A percentile compares a stretch with the other conserved stretches of the same genome.
Evolutionary conservation across 2,329 filamentous ascomycete species (phyloP).

Genomic region (Tricladium varicosporioides): DNA sequence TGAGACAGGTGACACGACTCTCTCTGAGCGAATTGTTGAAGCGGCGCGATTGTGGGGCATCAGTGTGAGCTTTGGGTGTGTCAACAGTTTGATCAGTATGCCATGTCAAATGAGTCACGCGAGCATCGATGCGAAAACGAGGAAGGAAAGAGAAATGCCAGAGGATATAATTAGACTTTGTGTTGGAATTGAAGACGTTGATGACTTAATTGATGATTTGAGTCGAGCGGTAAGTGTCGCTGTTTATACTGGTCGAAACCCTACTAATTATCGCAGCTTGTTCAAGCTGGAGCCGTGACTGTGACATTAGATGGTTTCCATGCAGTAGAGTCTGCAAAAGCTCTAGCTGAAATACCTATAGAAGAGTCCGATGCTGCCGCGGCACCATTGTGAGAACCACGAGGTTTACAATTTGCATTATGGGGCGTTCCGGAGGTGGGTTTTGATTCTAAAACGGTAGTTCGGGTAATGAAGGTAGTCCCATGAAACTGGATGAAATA

Average conservation of each 20-base stretch:
- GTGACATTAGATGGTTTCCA: conserved; percentile 81
- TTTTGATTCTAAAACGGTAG: not conserved
- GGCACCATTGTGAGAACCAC: conserved; percentile 15
- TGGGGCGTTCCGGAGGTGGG: conserved; percentile 6
- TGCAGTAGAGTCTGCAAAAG: conserved; percentile 43
- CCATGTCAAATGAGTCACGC: conserved; percentile 99
- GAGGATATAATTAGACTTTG: conserved; percentile 96
- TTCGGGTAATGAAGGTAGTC: not conserved
- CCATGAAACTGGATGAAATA: not conserved
- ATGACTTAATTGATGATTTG: conserved; percentile 91
- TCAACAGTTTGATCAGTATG: conserved; percentile 99
- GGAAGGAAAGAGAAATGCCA: conserved; percentile 84
- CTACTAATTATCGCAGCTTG: conserved; percentile 56
- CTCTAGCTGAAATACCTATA: conserved; percentile 29
- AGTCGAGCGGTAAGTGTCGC: conserved; percentile 73
- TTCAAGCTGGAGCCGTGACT: conserved; percentile 89
- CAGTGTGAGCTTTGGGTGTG: conserved; percentile 95
- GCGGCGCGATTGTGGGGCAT: conserved; percentile 90
- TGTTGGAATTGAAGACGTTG: conserved; percentile 90
- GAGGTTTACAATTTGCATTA: conserved; percentile 11
- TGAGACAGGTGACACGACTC: conserved; percentile 80
- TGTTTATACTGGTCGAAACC: conserved; percentile 9
- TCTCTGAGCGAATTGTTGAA: conserved; percentile 93
- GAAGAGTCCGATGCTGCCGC: conserved; percentile 29
- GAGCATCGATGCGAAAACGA: conserved; percentile 93